These are phyloP conservation scores for Pseudozyma thailandica DNA, from an alignment of 1,284 basidiomycete species.

Conservation along the genomic window DNA sequence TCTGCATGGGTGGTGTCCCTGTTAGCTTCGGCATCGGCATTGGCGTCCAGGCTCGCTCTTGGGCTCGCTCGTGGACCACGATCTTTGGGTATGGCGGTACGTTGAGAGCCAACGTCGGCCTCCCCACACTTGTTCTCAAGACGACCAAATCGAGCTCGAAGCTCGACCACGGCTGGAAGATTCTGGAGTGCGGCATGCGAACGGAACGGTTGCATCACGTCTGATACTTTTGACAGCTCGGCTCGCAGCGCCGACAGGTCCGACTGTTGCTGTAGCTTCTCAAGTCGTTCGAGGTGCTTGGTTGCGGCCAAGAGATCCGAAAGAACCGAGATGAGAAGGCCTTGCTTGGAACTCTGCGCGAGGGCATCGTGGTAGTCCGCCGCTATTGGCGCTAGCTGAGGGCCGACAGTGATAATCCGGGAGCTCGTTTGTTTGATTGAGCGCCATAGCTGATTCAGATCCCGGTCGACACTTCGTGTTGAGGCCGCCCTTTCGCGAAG, in stretches of 20 bases:
- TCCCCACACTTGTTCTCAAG: slow-evolving; percentile 7
- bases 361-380: slow-evolving; percentile 32
- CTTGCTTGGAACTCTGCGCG: slow-evolving; percentile 33
- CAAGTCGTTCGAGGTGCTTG: slow-evolving; percentile 25
- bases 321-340: slow-evolving; percentile 33
- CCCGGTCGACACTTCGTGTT: slow-evolving; percentile 21
- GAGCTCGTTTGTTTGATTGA: slow-evolving; percentile 40
- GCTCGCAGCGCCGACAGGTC: slow-evolving; percentile 9
- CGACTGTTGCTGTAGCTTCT: slow-evolving; percentile 21
- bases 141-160: slow-evolving; percentile 33
- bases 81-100: background rate
- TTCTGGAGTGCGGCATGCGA: slow-evolving; percentile 8
- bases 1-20: background rate
- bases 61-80: background rate
- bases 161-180: slow-evolving; percentile 32
- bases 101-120: background rate
- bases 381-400: slow-evolving; percentile 24
- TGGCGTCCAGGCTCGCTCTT: background rate
- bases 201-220: slow-evolving; percentile 15
- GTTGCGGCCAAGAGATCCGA: slow-evolving; percentile 32
- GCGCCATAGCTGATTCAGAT: slow-evolving; percentile 39
- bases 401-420: slow-evolving; percentile 27
- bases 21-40: background rate
- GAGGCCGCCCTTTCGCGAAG: slow-evolving; percentile 32
- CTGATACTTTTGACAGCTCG: slow-evolving; percentile 10